Percentiles rank a stretch among this genome's conserved stretches.
Conservation (phyloP, 225 moss, liverwort and hornwort genomes). For the Physcomitrellopsis africana region DNA sequence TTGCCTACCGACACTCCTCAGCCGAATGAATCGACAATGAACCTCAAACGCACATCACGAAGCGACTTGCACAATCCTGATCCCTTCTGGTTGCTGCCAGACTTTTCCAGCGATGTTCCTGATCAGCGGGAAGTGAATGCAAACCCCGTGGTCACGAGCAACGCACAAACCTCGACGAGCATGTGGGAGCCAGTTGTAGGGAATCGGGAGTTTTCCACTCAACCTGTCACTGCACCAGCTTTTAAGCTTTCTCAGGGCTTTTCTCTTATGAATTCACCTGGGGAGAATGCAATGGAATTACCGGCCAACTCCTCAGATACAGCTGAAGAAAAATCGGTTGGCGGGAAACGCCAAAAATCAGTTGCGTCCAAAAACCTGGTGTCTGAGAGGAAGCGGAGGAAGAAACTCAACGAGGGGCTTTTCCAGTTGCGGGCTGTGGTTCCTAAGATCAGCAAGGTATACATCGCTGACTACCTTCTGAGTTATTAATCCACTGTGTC, state of each 20-base stretch:
- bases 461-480: neutral
- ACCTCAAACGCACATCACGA: constrained; percentile 29
- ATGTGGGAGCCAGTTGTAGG: constrained; percentile 31
- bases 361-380: constrained; percentile 66
- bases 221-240: constrained; percentile 12
- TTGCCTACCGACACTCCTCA: constrained; percentile 3
- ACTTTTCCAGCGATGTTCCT: constrained; percentile 17
- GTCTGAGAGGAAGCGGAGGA: constrained; percentile 67
- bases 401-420: constrained; percentile 71
- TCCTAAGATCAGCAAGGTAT: constrained; percentile 69
- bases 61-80: constrained; percentile 30
- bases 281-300: constrained; percentile 15
- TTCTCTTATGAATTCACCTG: constrained; percentile 21
- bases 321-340: constrained; percentile 29
- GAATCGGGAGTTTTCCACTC: constrained; percentile 9
- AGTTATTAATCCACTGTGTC: no score
- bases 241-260: constrained; percentile 17
- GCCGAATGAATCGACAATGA: constrained; percentile 24
- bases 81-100: constrained; percentile 50
- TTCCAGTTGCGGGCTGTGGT: constrained; percentile 61
- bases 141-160: constrained; percentile 22
- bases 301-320: constrained; percentile 40
- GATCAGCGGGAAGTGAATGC: constrained; percentile 28
- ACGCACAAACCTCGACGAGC: neutral
- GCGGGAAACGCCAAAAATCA: constrained; percentile 47